phyloP scores from a whole-genome alignment of 2,329 filamentous ascomycete genomes.

The Xylaria sp. region DNA sequence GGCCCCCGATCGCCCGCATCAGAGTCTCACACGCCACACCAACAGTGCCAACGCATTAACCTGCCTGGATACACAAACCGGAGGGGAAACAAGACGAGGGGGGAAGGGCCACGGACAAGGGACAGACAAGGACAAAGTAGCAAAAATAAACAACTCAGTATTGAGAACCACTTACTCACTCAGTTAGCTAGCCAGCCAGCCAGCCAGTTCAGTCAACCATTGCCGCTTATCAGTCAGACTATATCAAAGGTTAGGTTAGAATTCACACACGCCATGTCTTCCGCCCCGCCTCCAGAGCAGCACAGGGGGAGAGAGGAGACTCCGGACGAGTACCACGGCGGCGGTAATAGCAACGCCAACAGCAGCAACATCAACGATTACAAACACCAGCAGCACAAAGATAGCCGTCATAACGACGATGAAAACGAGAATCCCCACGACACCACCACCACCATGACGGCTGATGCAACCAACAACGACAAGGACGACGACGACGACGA shows the following conservation, averaged over 20 bases:
- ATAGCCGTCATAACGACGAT: not conserved
- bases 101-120: not conserved
- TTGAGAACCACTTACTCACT: not conserved
- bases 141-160: not conserved
- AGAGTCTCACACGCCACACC: not conserved
- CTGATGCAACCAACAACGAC: not conserved
- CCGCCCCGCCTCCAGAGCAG: conserved; percentile 15
- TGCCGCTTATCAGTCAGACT: not conserved
- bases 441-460: too few species aligned
- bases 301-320: not conserved
- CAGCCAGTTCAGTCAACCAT: not conserved
- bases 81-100: not conserved
- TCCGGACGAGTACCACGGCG: not conserved
- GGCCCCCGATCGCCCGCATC: not conserved
- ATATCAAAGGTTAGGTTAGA: too few species aligned
- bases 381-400: not conserved
- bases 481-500: not conserved
- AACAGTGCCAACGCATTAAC: not conserved
- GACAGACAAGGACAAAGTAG: not conserved
- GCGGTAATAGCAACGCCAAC: not conserved
- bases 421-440: too few species aligned
- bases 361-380: not conserved
- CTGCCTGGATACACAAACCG: not conserved
- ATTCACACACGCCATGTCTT: not conserved
- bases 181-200: not conserved